Conservation (phyloP, 495 filamentous ascomycete genomes). For the Lichenothelia convexa region DNA sequence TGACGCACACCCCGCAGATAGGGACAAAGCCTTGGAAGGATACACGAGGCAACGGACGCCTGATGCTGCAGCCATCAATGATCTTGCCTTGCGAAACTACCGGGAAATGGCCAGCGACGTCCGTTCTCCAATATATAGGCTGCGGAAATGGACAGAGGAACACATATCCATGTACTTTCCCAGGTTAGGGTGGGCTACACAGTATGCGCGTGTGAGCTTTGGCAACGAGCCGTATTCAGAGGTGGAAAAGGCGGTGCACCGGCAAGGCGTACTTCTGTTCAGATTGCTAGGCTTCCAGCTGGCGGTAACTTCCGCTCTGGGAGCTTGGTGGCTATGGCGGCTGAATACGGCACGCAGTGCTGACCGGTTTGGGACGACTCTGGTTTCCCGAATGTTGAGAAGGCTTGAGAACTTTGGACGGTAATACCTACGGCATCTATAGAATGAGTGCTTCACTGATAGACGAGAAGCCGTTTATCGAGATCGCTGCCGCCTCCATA, state of each 20-base stretch:
- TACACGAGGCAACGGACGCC: constrained; percentile 54
- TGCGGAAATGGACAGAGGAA: constrained; percentile 77
- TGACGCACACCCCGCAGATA: constrained; percentile 27
- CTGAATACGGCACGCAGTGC: too few relatives aligned
- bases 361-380: too few relatives aligned
- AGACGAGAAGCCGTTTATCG: too few relatives aligned
- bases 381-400: too few relatives aligned
- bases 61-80: constrained; percentile 81
- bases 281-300: not conserved
- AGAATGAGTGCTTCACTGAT: too few relatives aligned
- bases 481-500: too few relatives aligned
- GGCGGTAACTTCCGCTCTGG: not conserved
- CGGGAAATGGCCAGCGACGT: constrained; percentile 81
- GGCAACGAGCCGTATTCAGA: constrained; percentile 80
- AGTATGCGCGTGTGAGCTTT: constrained; percentile 88
- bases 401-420: too few relatives aligned
- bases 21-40: constrained; percentile 42
- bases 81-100: constrained; percentile 81
- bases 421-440: too few relatives aligned
- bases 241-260: constrained; percentile 44
- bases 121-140: constrained; percentile 48
- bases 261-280: constrained; percentile 46
- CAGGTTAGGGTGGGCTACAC: constrained; percentile 64
- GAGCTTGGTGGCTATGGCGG: constrained; percentile 3
- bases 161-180: constrained; percentile 59